These are phyloP conservation scores for Fistulinella prunicolor DNA, from an alignment of 768 basidiomycete species.

Conservation along the genomic window DNA sequence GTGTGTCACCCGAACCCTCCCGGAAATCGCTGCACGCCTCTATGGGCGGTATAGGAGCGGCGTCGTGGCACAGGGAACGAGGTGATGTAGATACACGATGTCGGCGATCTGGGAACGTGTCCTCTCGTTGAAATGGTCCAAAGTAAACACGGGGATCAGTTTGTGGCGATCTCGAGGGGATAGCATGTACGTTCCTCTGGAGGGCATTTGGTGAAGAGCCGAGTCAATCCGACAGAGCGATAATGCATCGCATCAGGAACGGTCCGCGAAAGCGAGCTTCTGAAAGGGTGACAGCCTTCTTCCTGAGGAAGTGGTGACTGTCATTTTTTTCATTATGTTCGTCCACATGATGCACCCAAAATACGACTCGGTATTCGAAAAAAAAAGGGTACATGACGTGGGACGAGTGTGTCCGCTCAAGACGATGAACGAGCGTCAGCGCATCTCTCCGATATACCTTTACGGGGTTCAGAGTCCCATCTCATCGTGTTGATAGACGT, in stretches of 20 bases:
- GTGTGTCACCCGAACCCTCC: conserved; percentile 10
- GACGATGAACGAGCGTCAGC: not conserved
- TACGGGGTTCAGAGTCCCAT: not conserved
- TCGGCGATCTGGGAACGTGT: not conserved
- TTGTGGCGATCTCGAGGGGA: not conserved
- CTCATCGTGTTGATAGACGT: conserved; percentile 18
- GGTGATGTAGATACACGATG: not conserved
- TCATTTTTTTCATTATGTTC: conserved; percentile 1
- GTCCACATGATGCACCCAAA: not conserved
- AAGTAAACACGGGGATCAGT: not conserved
- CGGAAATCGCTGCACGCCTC: conserved; percentile 5
- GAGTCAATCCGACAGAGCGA: conserved; percentile 10
- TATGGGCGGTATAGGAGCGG: conserved; percentile 5
- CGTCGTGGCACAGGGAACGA: not conserved
- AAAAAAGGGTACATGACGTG: not conserved
- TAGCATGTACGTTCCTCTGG: not conserved
- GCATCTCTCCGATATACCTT: not conserved
- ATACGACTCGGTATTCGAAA: conserved; percentile 6
- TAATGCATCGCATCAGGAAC: conserved; percentile 12
- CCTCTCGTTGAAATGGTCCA: not conserved
- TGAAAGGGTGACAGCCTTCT: conserved; percentile 2
- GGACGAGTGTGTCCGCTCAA: not conserved
- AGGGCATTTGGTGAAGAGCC: conserved; percentile 1
- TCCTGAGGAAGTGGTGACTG: not conserved
- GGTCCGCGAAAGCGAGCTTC: conserved; percentile 13